Evolutionary conservation across 306 rosid genomes (phyloP), one percentile per base, ranked within the genome.

Genomic region (Inga laurina): DNA sequence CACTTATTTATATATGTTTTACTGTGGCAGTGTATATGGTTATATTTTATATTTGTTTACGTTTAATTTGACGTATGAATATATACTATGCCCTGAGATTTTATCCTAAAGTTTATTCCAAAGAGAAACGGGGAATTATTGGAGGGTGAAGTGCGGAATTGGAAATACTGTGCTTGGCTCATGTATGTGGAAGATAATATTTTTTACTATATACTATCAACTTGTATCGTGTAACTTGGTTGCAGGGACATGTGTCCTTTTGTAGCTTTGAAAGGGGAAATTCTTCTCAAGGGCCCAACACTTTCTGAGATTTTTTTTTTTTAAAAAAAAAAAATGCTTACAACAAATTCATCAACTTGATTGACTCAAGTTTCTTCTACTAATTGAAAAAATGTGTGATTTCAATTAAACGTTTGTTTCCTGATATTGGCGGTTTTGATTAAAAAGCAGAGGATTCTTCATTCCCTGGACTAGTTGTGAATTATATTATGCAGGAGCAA

Each of bases 81-180:
- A 79, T 74, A 56, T 39, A 41, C 66, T 56, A 1, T 54, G 16
- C 35, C 67, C 21, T 3, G 44, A 14, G 72, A 56, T 75, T 56
- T 45, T 56, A 9, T 79, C 37, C 49, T 73, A 27, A 32, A 51
- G 21, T 56, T 70, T 80, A 71, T 80, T 71, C 77, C 41, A 71
- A 41, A 35, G 66, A 69, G 54, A 27, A 72, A 57, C 7, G 64
- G 64, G 73, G 15, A 8, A 46, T 46, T 46, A 62, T 78, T 46
- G 81, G 46, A 73, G 19, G 37, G 30, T 35, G 68, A 52, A 18
- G 75, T 67, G 65, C 57, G 51, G 39, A 24, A 43, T 10, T 24
- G 6, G 7, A 62, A 44, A 52, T 30, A 30, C 32, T 76, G 71
- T 56, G 27, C 43, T 76, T 57, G 72, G 41, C 44, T 51, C 77